phyloP scores from a whole-genome alignment of 2,329 filamentous ascomycete genomes.

The Tolypocladium guangdongense region DNA sequence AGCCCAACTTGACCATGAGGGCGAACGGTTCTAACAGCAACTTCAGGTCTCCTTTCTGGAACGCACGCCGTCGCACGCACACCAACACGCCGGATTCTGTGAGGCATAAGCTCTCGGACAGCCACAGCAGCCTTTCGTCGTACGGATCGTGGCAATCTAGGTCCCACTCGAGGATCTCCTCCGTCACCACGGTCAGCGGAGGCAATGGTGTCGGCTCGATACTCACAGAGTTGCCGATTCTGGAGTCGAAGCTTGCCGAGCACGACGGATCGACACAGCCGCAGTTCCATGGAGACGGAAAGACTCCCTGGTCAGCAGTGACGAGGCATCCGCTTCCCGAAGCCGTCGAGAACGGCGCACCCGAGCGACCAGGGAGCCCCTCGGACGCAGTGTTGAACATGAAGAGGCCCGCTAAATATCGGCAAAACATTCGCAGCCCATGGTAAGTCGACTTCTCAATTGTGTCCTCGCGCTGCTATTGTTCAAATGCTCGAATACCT shows the following conservation, averaged over 20 bases:
- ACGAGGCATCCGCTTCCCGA: not conserved
- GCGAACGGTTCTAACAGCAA: not conserved
- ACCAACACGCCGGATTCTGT: conserved; percentile 1
- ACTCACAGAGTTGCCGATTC: conserved; percentile 24
- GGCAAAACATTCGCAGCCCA: not conserved
- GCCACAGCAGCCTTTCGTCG: conserved; percentile 40
- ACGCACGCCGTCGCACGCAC: not conserved
- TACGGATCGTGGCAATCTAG: conserved; percentile 35
- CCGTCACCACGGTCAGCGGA: conserved; percentile 38
- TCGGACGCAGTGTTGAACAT: conserved; percentile 15
- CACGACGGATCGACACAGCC: conserved; percentile 9
- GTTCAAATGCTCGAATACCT: not conserved
- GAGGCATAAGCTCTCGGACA: conserved; percentile 30
- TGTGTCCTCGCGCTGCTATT: not conserved
- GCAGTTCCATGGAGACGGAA: conserved; percentile 1
- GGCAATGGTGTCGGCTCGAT: conserved; percentile 22
- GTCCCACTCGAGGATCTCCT: conserved; percentile 42
- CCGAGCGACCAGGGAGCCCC: conserved; percentile 6
- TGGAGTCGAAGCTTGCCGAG: conserved; percentile 24
- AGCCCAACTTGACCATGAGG: not conserved
- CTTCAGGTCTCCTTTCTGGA: conserved; percentile 2
- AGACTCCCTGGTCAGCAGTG: not conserved
- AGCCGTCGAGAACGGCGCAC: not conserved
- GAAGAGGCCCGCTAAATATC: conserved; percentile 1
- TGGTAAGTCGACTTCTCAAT: conserved; percentile 4